Base-by-base conservation (phyloP, 208 protist genomes). In the Leishmania braziliensis region DNA sequence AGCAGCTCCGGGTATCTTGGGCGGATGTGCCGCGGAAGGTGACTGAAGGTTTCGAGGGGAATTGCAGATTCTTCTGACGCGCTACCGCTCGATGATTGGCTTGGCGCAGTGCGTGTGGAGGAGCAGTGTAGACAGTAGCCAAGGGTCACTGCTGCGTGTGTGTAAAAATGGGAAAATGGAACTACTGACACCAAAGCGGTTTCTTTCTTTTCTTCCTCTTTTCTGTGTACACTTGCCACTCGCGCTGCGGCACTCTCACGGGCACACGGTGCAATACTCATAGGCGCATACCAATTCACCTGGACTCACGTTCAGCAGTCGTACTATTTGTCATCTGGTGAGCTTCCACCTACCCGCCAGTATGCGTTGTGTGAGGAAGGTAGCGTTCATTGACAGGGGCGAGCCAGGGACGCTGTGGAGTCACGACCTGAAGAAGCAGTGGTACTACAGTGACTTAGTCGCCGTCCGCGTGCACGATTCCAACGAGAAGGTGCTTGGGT, bases 381-480 rank as follows among this genome's bases (percentile, higher is more conserved):
- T 95, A 46, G 76, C 62, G 23, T 80, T 93, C 5, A 77, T 95
- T 29, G 89, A 95, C 65, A 82, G 84, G 18, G 87, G 84, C 1
- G 91, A 92, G 78, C 80, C 90, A 65, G 73, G 71, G 20, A 58
- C 53, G 50, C 75, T 88, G 65, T 95, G 87, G 86, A 77, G 78
- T 8, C 26, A 70, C 23, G 75, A 88, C 23, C 71, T 87, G 51
- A 88, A 84, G 60, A 74, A 77, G 65, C 89, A 92, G 58, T 95
- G 89, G 91, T 80, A 74, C 73, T 80, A 74, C 46, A 72, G 60
- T n/a, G 74, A 85, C 51, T 10, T 81, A 20, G 36, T 94, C 50
- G 91, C 89, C 46, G 83, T 92, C 43, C 87, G 91, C 39, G 82
- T 94, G 63, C 79, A 80, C 16, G 85, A 83, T 62, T 80, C 48